Conservation (phyloP, 2,329 filamentous ascomycete genomes). For the Clarireedia sp. region DNA sequence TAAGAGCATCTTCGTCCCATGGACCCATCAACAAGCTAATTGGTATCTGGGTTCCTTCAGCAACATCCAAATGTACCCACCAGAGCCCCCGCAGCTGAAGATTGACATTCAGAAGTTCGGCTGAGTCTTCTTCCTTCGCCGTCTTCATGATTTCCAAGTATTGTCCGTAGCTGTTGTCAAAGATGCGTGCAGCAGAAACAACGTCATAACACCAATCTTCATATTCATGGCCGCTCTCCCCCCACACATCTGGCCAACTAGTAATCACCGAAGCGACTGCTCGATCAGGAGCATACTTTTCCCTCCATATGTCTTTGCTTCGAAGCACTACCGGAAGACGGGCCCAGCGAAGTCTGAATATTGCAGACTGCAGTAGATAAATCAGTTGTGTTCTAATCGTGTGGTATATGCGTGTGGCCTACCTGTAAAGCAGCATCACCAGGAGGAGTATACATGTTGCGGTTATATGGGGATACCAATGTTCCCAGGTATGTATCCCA, state of each 20-base stretch:
- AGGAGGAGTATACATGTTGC: neutral
- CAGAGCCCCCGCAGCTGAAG: neutral
- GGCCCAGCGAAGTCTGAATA: constrained; percentile 27
- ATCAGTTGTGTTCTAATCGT: neutral
- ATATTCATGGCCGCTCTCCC: neutral
- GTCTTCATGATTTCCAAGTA: neutral
- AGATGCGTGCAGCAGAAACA: neutral
- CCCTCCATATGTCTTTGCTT: constrained; percentile 21
- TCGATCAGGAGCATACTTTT: constrained; percentile 9
- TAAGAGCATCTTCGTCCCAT: constrained; percentile 23
- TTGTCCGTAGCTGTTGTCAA: neutral
- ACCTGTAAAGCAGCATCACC: constrained; percentile 7
- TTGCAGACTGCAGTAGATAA: constrained; percentile 13
- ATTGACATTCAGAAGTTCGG: neutral
- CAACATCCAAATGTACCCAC: constrained; percentile 10
- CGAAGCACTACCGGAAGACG: constrained; percentile 18
- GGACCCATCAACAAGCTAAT: constrained; percentile 25
- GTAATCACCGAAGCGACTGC: neutral
- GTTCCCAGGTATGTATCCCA: constrained; percentile 18
- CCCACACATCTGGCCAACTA: neutral
- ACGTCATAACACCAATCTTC: neutral
- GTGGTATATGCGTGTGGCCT: neutral
- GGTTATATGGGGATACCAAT: neutral
- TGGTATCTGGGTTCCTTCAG: constrained; percentile 21
- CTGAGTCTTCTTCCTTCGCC: neutral